Base-by-base conservation (phyloP, 129 eudicot genomes). In the Flaveria sonorensis region DNA sequence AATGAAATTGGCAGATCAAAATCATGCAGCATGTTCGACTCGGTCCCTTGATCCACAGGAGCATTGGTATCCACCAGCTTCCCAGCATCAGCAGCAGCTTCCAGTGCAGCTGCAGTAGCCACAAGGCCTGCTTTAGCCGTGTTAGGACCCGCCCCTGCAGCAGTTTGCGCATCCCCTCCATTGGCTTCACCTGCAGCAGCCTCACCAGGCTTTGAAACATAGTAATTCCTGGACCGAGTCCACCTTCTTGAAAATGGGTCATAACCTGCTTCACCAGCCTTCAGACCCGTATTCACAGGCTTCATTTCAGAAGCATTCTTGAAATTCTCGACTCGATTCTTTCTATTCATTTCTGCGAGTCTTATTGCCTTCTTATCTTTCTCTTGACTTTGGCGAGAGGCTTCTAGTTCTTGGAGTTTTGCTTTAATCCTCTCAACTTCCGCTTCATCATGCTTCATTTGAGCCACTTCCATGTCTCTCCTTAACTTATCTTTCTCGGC, bases 241-340 rank as follows among this genome's bases (percentile, higher is more conserved):
- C 98, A 93, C 74, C 98, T 86, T 68, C 98, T 90, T 14, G 98
- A 93, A 76, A 93, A 93, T n/a, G 98, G 98, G 80, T 93, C 98
- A 62, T 93, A 93, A 61, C 98, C 98, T 3, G 96, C 97, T 75
- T 93, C 96, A 69, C 98, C 98, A 39, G 94, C 95, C 74, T 91
- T 93, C 62, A 90, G 77, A 70, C 86, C 78, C 4, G 76, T 24
- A 46, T 61, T 83, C 45, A 80, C 81, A 0, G 97, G 86, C 77
- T 87, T 93, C 78, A 87, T 20, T 21, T 82, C 97, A 1, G 98
- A 93, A 0, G 98, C 98, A 75, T 85, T 91, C 71, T 86, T 93
- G 62, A 93, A 93, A 78, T 93, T 93, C 70, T 93, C 98, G 18
- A 85, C 97, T 72, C 98, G 76, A 73, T 93, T 93, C 86, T 83